Evolutionary conservation across 306 rosid species (phyloP), one percentile per base, ranked within the genome.

Genomic region (Trifolium subterraneum): DNA sequence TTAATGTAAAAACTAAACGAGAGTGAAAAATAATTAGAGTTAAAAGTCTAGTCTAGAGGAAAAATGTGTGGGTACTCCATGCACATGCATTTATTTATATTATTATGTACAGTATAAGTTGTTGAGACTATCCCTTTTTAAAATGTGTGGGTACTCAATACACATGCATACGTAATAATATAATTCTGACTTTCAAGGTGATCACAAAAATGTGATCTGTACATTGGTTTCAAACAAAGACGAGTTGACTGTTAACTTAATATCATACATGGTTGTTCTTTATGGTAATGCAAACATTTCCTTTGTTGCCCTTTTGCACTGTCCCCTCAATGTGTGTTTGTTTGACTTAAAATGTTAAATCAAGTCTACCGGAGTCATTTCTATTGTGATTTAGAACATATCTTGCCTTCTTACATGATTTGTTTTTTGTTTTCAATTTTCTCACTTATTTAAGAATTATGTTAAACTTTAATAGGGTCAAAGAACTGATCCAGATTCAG

Each of bases 401-500:
- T 67, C 23, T 64, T 75, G 50, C 73, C 36, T 64, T 54, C n/a
- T 70, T 23, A 25, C 54, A 31, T 73, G 47, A 11, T 74, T 63
- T 64, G 6, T 36, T 35, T 68, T 35, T 59, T 59, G 52, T 35
- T 70, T 25, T 51, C 39, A 50, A 25, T 44, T 68, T 22, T 66
- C 38, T 6, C 6, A 50, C 41, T 60, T 42, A 75, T 70, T 39
- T 64, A 35, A 78, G 55, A 19, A 65, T 19, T 60, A 78, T 82
- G 19, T 71, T 77, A 35, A 61, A 16, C 47, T 62, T 84, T 64
- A 78, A 60, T 83, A 89, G 94, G 96, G 92, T 67, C 98, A 95
- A 83, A 87, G 89, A 77, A 79, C 90, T 67, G 98, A 95, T 87
- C 82, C 88, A 66, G 99, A 95, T 89, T 86, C 97, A 36, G 92